Percentiles rank a stretch among this genome's conserved stretches.
Conservation (phyloP, 305 asterid species). For the Plantago rigida region DNA sequence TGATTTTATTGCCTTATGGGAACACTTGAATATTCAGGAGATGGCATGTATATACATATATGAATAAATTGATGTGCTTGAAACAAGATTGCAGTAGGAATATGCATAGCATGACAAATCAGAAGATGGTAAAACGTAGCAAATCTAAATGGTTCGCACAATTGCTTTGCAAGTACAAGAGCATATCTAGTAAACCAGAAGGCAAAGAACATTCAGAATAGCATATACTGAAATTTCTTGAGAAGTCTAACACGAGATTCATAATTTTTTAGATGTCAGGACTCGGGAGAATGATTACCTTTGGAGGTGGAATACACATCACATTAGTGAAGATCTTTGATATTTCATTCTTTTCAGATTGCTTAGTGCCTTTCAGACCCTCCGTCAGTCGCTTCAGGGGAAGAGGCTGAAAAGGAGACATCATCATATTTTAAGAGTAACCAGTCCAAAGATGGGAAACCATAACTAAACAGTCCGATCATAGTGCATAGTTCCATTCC, state of each 20-base stretch:
- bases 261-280: constrained; percentile 4
- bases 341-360: constrained; percentile 57
- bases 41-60: too few species aligned
- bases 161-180: constrained; percentile 1
- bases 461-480: too few species aligned
- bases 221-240: too few species aligned
- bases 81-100: constrained; percentile 7
- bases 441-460: too few species aligned
- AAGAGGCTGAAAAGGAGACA: constrained; percentile 61
- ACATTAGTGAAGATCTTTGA: constrained; percentile 68
- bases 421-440: neutral
- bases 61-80: too few species aligned
- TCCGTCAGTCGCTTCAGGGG: constrained; percentile 72
- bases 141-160: neutral
- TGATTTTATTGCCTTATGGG: neutral
- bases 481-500: too few species aligned
- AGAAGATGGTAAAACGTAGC: neutral
- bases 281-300: constrained; percentile 38
- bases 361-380: constrained; percentile 57
- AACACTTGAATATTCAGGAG: too few species aligned
- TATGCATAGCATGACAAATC: neutral
- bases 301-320: constrained; percentile 60
- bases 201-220: neutral
- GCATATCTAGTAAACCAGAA: constrained; percentile 16
- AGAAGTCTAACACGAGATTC: constrained; percentile 4